Base-by-base conservation (phyloP, 768 basidiomycete genomes). In the Lactarius deliciosus region DNA sequence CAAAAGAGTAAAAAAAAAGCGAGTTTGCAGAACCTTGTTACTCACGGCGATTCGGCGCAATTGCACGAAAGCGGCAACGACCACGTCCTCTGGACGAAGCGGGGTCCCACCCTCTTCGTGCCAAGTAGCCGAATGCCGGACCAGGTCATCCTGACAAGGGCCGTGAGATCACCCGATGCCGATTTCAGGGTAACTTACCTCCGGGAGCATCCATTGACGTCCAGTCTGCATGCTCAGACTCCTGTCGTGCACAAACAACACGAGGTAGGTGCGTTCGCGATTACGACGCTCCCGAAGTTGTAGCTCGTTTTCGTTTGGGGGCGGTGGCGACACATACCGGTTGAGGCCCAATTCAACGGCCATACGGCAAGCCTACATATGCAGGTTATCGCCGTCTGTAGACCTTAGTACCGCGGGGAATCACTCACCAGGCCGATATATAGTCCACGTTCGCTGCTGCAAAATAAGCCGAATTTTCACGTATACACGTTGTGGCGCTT, bases 161-260 rank as follows among this genome's bases (percentile, higher is more conserved):
- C 13, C n/a, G 53, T 73, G 61, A 73, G 9, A 45, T 59, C 45
- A 30, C 18, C 34, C 50, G 9, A 18, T 22, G 30, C 5, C 53
- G 40, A 34, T 32, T 30, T 58, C 10, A 13, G 11, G 41, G 11
- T 43, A 65, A 16, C 45, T 20, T 30, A 82, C 81, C 79, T 93
- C 92, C 10, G 89, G 90, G 22, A 94, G 82, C 92, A 94, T 94
- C 91, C 91, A 93, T 66, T 85, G 86, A 53, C 89, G 81, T 57
- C 92, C 92, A 1, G 92, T 93, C 76, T 94, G 92, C 76, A 89
- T 92, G 77, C 88, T 90, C 56, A 94, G 81, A 72, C 89, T 91
- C 62, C 92, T 87, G 76, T 94, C 92, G 72, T 94, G 92, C 53
- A 92, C 87, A 72, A 90, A 94, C 16, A 94, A 77, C 16, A 94